A percentile compares a stretch with the other conserved stretches of the same genome.
phyloP scores from a whole-genome alignment of 169 alveolate species.

The Eimeria falciformis region DNA sequence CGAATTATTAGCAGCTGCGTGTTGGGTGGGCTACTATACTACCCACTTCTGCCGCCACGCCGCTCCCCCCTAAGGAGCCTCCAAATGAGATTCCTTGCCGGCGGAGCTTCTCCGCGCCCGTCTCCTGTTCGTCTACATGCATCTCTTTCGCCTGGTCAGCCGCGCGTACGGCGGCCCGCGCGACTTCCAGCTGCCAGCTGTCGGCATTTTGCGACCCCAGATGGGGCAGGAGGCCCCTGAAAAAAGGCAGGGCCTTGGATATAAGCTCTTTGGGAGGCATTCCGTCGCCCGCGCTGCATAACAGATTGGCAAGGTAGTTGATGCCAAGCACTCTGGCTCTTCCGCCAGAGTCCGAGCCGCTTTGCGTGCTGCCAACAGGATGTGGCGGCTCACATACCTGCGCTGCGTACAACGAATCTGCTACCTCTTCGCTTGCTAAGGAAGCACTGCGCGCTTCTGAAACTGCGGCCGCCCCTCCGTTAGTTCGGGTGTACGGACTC shows the following conservation, averaged over 20 bases:
- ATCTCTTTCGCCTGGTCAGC: conserved; percentile 35
- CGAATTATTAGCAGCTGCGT: neutral
- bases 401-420: conserved; percentile 4
- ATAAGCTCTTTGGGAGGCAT: conserved; percentile 36
- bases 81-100: conserved; percentile 14
- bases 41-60: neutral
- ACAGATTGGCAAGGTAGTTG: conserved; percentile 38
- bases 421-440: conserved; percentile 2
- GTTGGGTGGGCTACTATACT: too few relatives aligned
- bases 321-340: conserved; percentile 33
- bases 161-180: conserved; percentile 25
- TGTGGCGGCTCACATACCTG: conserved; percentile 41
- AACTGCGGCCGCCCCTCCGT: neutral
- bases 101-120: conserved; percentile 41
- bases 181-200: conserved; percentile 44
- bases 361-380: neutral
- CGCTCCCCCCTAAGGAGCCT: neutral
- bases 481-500: neutral
- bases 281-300: conserved; percentile 37
- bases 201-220: neutral
- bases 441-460: neutral
- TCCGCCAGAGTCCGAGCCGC: conserved; percentile 32
- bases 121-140: conserved; percentile 38
- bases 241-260: conserved; percentile 24
- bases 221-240: conserved; percentile 49